Evolutionary conservation across 139 green algal genomes (phyloP), one percentile per base, ranked within the genome.

Genomic region (Closterium sp.): DNA sequence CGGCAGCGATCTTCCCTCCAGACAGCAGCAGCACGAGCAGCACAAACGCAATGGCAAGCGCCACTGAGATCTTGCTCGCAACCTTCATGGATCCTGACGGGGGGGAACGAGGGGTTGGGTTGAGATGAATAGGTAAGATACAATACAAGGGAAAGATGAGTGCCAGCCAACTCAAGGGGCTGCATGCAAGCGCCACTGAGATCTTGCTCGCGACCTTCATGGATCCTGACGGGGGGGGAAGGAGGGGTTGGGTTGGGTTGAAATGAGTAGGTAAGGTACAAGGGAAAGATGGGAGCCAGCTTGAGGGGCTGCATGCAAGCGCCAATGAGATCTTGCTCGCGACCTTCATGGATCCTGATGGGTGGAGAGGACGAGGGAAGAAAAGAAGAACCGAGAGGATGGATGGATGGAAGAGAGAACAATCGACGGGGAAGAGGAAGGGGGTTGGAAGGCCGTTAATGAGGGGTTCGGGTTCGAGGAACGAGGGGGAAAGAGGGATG

Each of bases 321-420:
- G 87, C 32, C 30, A 90, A 34, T 36, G 87, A 90, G 12, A 90
- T n/a, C 87, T 28, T 33, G 36, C 87, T 90, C 33, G 87, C 87
- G 10, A 84, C 30, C 33, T 84, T 32, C 35, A 90, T 55, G 30
- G 85, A 89, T 8, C 32, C 85, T 89, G 85, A 31, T 76, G 23
- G 55, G 16, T n/a, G 85, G 33, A 88, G 30, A 85, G 10, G 81
- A 85, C 19, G n/a, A 32, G 81, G n/a, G n/a, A 31, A 28, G 16
- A 66, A 66, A 66, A 21, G 38, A 66, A 12, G 7, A 12, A 21
- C 21, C 16, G n/a, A 32, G 81, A 32, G 7, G 81, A 6, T 21
- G 81, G n/a, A 3, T n/a, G n/a, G n/a, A n/a, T n/a, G n/a, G 81
- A 19, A 12, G 81, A 33, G 81, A 10, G 23, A 10, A 4, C 81